Percentiles rank a stretch among this genome's conserved stretches.
Evolutionary conservation across 352 stramenopile genomes (phyloP).

Genomic region (Phytophthora sp.): DNA sequence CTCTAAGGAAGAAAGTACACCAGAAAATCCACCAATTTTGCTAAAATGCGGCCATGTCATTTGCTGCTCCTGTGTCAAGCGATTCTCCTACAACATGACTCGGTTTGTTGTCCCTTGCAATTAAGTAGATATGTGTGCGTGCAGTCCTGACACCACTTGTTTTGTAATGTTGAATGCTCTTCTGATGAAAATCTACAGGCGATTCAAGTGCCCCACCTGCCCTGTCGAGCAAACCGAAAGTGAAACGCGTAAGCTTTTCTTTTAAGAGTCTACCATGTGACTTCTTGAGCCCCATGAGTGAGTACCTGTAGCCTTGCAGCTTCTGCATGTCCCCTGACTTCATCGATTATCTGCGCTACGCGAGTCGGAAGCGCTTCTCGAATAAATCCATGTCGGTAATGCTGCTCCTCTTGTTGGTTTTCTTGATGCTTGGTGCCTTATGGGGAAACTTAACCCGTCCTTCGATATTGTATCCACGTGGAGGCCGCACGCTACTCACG

Average conservation of each 20-base stretch:
- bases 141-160: slow-evolving; percentile 10
- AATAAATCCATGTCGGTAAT: slow-evolving; percentile 51
- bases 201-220: slow-evolving; percentile 91
- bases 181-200: slow-evolving; percentile 35
- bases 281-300: slow-evolving; percentile 12
- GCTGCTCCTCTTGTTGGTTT: slow-evolving; percentile 19
- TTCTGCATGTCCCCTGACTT: slow-evolving; percentile 18
- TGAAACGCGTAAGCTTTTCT: slow-evolving; percentile 79
- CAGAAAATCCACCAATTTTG: slow-evolving; percentile 82
- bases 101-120: slow-evolving; percentile 41
- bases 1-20: slow-evolving; percentile 87
- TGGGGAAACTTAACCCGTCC: slow-evolving; percentile 1
- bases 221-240: slow-evolving; percentile 81
- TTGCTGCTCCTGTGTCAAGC: slow-evolving; percentile 79
- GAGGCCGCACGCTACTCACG: background rate
- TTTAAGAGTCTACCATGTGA: slow-evolving; percentile 47
- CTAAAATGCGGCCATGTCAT: slow-evolving; percentile 90
- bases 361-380: slow-evolving; percentile 42
- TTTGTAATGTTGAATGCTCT: slow-evolving; percentile 5
- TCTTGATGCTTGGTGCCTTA: slow-evolving; percentile 13
- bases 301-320: slow-evolving; percentile 27
- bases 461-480: background rate
- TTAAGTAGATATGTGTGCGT: background rate
- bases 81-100: slow-evolving; percentile 84
- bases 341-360: slow-evolving; percentile 21